Base-by-base conservation (phyloP, 768 basidiomycete genomes). In the Cubamyces sp. region DNA sequence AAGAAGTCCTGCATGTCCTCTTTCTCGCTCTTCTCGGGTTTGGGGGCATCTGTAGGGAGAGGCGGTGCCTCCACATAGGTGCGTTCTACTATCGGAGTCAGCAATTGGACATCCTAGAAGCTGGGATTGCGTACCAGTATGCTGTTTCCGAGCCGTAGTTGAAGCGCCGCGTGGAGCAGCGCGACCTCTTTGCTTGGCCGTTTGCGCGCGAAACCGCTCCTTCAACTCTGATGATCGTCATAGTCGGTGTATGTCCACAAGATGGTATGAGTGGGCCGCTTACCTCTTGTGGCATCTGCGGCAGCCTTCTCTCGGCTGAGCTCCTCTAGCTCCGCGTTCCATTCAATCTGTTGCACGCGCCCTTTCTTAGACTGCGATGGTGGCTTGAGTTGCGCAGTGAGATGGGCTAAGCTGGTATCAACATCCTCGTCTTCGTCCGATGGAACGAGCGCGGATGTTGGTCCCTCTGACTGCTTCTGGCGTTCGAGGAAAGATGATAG, bases 211-310 rank as follows among this genome's bases (percentile, higher is more conserved):
- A 34, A 75, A 73, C 9, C 74, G 68, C 11, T 64, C 64, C 47
- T 76, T 76, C 45, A 76, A 34, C 40, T 75, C 75, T 76, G 56
- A 9, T 23, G 11, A 7, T 7, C 5, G 25, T 28, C 6, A 26
- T 7, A 9, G 19, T 48, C 8, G 41, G 30, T 37, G 25, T 49
- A 8, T 16, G 30, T 23, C 12, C n/a, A n/a, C 47, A 45, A 21
- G 21, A 40, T 18, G 23, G n/a, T 34, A 15, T 19, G 40, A 26
- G 41, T 16, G 57, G n/a, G 56, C 18, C 6, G 68, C 78, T 46
- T 55, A 90, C 92, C 92, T 80, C 90, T 79, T 23, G 82, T 82
- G 14, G 92, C 91, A 61, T 92, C 91, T 0, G 91, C 90, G 5
- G 82, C 81, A 1, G 82, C 81, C 68, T 92, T 93, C 64, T 91